Conservation (phyloP, 805 yeast genomes). For the Candida railenensis region DNA sequence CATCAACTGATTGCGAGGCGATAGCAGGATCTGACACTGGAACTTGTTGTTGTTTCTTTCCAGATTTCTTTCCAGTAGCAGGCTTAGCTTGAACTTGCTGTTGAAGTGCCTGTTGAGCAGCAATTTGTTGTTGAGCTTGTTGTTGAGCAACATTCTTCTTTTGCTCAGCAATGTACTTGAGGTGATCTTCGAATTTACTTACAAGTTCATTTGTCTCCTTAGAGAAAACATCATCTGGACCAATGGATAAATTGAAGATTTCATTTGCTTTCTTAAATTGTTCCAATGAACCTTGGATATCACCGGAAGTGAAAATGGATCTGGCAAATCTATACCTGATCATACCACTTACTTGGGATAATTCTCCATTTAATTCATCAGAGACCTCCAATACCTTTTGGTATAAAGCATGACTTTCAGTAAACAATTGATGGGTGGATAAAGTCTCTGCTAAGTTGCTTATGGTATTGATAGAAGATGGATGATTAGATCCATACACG, state of each 20-base stretch:
- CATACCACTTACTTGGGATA: slow-evolving; percentile 61
- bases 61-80: slow-evolving; percentile 13
- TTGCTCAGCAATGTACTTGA: slow-evolving; percentile 43
- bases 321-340: slow-evolving; percentile 57
- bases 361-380: slow-evolving; percentile 50
- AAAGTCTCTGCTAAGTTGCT: slow-evolving; percentile 61
- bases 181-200: slow-evolving; percentile 42
- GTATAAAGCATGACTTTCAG: slow-evolving; percentile 53
- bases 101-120: slow-evolving; percentile 23
- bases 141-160: slow-evolving; percentile 22
- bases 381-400: slow-evolving; percentile 53
- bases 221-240: slow-evolving; percentile 66
- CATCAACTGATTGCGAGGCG: slow-evolving; percentile 68
- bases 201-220: slow-evolving; percentile 68
- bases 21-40: slow-evolving; percentile 48
- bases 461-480: slow-evolving; percentile 64
- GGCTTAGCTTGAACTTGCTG: slow-evolving; percentile 19
- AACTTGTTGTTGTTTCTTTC: slow-evolving; percentile 15
- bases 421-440: slow-evolving; percentile 45
- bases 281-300: slow-evolving; percentile 50
- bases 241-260: slow-evolving; percentile 56
- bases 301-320: slow-evolving; percentile 43
- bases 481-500: slow-evolving; percentile 64
- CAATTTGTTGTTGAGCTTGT: slow-evolving; percentile 14
- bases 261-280: slow-evolving; percentile 56